Evolutionary conservation across 2,329 filamentous ascomycete genomes (phyloP), one percentile per base, ranked within the genome.

Genomic region (Fusarium oxysporum): DNA sequence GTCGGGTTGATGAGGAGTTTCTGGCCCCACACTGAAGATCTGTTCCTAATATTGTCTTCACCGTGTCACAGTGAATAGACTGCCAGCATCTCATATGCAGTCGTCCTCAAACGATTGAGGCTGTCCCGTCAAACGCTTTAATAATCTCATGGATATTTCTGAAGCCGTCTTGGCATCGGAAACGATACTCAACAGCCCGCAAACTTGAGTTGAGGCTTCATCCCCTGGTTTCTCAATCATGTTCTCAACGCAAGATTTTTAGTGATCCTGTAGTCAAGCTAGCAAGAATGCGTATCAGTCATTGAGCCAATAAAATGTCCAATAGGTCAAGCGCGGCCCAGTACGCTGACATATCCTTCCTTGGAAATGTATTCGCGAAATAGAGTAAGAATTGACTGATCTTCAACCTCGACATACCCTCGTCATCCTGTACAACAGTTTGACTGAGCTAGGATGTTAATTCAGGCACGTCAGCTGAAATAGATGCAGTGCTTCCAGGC

Each of bases 341-440:
- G 17, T 4, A 9, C 13, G 28, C 23, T 59, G 6, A 8, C 25
- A 32, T 41, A n/a, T 53, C 8, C 5, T 21, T 8, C 21, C 30
- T 8, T 28, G 33, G 28, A 12, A 38, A 25, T 14, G 19, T 37
- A 12, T n/a, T 21, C 11, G 28, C 8, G 16, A 47, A 43, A 40
- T 23, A 6, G 12, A 8, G 23, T 30, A 21, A 21, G 5, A 28
- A 23, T 28, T 11, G 38, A 57, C 37, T 62, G 38, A 54, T 63
- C 47, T 47, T 54, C 45, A 32, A 19, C 32, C 38, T 60, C 19
- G 40, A 58, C 41, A 56, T 63, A 69, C 51, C 62, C 71, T 71
- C 55, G 37, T 33, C 57, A 45, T 45, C 35, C 61, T 69, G 75
- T 78, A 62, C 70, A 76, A 78, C 75, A 69, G 14, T 45, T 54